phyloP scores from a whole-genome alignment of 192 early-diverging fungal genomes.

The Entomortierella beljakovae region DNA sequence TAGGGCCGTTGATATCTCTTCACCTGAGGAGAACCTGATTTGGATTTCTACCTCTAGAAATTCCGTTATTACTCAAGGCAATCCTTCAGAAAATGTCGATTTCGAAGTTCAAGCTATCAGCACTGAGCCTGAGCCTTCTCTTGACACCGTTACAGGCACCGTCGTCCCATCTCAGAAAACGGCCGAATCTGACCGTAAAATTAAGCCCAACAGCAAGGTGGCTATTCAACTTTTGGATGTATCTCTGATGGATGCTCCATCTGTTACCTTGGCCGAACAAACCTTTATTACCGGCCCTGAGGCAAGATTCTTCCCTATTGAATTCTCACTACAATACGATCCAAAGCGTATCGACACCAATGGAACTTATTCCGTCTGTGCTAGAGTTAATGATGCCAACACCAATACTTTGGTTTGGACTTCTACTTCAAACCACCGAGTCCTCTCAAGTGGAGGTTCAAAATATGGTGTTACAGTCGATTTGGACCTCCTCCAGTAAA shows the following conservation, averaged over 20 bases:
- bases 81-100: conserved; percentile 16
- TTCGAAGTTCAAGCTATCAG: conserved; percentile 5
- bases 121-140: background rate
- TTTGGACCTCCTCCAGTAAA: conserved; percentile 27
- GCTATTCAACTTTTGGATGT: conserved; percentile 19
- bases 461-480: conserved; percentile 2
- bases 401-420: conserved; percentile 3
- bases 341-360: conserved; percentile 2
- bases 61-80: conserved; percentile 20
- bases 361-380: conserved; percentile 18
- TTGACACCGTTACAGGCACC: background rate
- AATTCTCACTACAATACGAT: conserved; percentile 19
- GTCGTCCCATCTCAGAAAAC: background rate
- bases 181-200: background rate
- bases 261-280: conserved; percentile 13
- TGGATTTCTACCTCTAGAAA: conserved; percentile 22
- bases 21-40: background rate
- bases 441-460: conserved; percentile 7
- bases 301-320: conserved; percentile 1
- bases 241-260: conserved; percentile 26
- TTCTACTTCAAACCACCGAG: background rate
- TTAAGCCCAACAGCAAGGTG: conserved; percentile 19
- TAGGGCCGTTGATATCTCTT: conserved; percentile 7
- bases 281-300: background rate
- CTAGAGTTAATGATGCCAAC: conserved; percentile 12